A percentile compares a stretch with the other conserved stretches of the same genome.
These are phyloP conservation scores for Boletus fagicola DNA, from an alignment of 768 basidiomycete genomes.

Conservation along the genomic window DNA sequence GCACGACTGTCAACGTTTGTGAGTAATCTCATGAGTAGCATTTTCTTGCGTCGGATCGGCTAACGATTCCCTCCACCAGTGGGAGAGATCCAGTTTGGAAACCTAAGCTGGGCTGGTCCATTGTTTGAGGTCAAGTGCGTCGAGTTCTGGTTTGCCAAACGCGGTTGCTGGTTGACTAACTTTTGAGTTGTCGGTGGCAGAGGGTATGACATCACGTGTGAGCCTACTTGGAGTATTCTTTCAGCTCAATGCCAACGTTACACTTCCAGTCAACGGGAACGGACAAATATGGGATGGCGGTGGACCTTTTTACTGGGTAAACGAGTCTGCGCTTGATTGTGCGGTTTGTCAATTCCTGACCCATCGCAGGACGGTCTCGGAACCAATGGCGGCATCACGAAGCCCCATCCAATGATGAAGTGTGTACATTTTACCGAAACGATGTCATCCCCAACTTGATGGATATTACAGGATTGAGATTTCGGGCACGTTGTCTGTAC, in stretches of 20 bases:
- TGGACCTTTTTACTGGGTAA: constrained; percentile 44
- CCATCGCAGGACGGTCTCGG: constrained; percentile 26
- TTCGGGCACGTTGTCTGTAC: constrained; percentile 38
- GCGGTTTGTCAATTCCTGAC: not conserved
- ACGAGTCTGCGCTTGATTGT: not conserved
- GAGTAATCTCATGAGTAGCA: constrained; percentile 21
- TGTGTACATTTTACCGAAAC: constrained; percentile 11
- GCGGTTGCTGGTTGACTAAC: not conserved
- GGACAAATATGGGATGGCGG: constrained; percentile 42
- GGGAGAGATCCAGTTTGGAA: constrained; percentile 57
- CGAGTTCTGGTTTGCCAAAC: not conserved
- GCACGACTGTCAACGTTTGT: constrained; percentile 59
- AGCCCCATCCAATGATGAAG: constrained; percentile 41
- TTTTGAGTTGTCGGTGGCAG: constrained; percentile 24
- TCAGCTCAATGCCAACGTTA: not conserved
- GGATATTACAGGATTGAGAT: constrained; percentile 35
- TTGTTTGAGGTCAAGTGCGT: constrained; percentile 50
- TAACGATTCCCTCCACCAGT: constrained; percentile 29
- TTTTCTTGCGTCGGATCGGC: not conserved
- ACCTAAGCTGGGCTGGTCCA: constrained; percentile 51
- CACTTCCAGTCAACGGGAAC: constrained; percentile 36
- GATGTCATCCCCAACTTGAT: not conserved
- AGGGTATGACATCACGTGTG: constrained; percentile 48
- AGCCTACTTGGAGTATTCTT: constrained; percentile 9
- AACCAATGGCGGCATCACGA: constrained; percentile 12